Base-by-base conservation (phyloP, 2,329 filamentous ascomycete genomes). In the Paraphaeosphaeria sporulosa region DNA sequence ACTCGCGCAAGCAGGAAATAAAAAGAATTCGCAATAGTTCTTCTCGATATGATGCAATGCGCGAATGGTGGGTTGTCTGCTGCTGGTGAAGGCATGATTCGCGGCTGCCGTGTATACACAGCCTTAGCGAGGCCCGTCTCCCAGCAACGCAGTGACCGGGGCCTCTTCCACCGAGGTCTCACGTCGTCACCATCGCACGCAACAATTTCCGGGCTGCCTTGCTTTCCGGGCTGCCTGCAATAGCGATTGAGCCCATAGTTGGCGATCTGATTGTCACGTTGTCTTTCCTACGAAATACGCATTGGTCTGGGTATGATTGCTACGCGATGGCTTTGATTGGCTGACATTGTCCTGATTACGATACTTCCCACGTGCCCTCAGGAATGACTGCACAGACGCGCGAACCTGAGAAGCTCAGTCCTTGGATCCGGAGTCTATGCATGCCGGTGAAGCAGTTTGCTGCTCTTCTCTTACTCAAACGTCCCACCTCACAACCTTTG, bases 401-500 rank as follows among this genome's bases (percentile, higher is more conserved):
- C 59, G 75, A 36, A 62, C 81, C 79, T 19, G 79, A 77, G 0
- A 81, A 74, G 25, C 80, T 66, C 43, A 81, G 55, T 1, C 73
- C 72, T 30, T 76, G 32, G 79, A 77, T 1, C 76, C 23, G 64
- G 66, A 9, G 62, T 72, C 71, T 5, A 55, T 54, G n/a, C n/a
- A n/a, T n/a, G n/a, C n/a, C n/a, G n/a, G n/a, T n/a, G n/a, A n/a
- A n/a, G n/a, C n/a, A n/a, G n/a, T n/a, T n/a, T n/a, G n/a, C n/a
- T n/a, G n/a, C n/a, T 58, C 62, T 73, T 2, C 77, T 78, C 78
- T n/a, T n/a, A n/a, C n/a, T n/a, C n/a, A n/a, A n/a, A n/a, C n/a
- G n/a, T n/a, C n/a, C n/a, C n/a, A n/a, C 80, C 81, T 13, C 70
- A 75, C 63, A 82, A 84, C 82, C 57, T 84, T 78, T 58, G 82